A percentile compares a stretch with the other conserved stretches of the same genome.
phyloP scores from a whole-genome alignment of 441 rosid species.

The Pelargonium australe region DNA sequence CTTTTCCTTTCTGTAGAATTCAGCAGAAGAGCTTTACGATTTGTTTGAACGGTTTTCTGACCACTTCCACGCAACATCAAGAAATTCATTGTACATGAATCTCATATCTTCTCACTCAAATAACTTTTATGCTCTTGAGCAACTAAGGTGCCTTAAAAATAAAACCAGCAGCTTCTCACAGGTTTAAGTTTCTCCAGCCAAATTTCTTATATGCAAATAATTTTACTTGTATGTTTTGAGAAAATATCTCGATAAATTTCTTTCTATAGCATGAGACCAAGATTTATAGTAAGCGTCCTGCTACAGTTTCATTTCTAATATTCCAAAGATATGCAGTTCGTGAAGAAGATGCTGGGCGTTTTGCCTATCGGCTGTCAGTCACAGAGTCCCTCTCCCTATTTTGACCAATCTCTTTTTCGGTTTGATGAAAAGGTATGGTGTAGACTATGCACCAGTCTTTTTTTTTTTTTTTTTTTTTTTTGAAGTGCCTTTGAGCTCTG shows the following conservation, averaged over 20 bases:
- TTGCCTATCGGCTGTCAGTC: slow-evolving; percentile 87
- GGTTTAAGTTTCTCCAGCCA: slow-evolving; percentile 33
- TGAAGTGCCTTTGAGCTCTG: too few relatives aligned
- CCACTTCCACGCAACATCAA: slow-evolving; percentile 64
- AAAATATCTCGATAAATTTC: too few relatives aligned
- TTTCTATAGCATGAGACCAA: neutral
- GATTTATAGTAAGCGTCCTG: slow-evolving; percentile 4
- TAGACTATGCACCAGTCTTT: neutral
- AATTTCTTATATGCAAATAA: neutral
- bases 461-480: too few relatives aligned
- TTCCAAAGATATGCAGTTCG: slow-evolving; percentile 51
- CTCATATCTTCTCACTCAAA: slow-evolving; percentile 88
- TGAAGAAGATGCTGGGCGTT: slow-evolving; percentile 78
- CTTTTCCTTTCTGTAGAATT: slow-evolving; percentile 48
- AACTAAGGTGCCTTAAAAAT: slow-evolving; percentile 54
- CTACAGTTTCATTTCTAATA: slow-evolving; percentile 15
- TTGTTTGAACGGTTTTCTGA: slow-evolving; percentile 80
- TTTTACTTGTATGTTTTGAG: neutral
- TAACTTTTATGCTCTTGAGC: slow-evolving; percentile 68
- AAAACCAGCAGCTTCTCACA: slow-evolving; percentile 57
- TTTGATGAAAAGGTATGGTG: slow-evolving; percentile 83
- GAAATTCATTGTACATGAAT: slow-evolving; percentile 56
- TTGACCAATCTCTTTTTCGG: slow-evolving; percentile 89
- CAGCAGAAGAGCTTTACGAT: slow-evolving; percentile 74
- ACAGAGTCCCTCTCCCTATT: slow-evolving; percentile 90